Percentiles rank a stretch among this genome's conserved stretches.
phyloP scores from a whole-genome alignment of 2,329 filamentous ascomycete species.

The Beauveria rudraprayagi region DNA sequence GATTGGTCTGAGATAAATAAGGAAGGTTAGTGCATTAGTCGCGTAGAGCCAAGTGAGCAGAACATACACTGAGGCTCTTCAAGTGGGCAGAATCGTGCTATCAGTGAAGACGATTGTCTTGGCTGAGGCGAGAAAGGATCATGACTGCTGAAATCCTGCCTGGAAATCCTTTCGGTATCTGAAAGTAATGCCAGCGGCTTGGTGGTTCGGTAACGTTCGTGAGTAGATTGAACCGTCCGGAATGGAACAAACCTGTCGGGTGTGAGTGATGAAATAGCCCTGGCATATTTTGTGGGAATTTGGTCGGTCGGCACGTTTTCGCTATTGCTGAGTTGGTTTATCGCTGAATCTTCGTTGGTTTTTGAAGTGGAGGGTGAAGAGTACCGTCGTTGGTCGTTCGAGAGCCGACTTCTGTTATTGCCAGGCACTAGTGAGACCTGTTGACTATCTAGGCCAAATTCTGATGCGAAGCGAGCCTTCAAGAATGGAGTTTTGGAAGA shows the following conservation, averaged over 20 bases:
- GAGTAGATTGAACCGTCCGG: constrained; percentile 27
- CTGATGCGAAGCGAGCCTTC: not conserved
- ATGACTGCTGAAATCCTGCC: constrained; percentile 30
- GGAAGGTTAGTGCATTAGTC: not conserved
- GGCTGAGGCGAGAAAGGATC: constrained; percentile 32
- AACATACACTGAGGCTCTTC: not conserved
- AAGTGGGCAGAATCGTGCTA: not conserved
- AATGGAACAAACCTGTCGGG: constrained; percentile 46
- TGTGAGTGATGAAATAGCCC: constrained; percentile 15
- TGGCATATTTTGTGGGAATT: not conserved
- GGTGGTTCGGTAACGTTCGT: constrained; percentile 39
- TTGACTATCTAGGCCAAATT: constrained; percentile 4
- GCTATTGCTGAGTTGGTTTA: not conserved
- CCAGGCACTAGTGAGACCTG: not conserved
- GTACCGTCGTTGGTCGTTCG: not conserved
- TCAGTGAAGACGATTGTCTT: not conserved
- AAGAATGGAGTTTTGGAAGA: not conserved
- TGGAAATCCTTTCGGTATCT: constrained; percentile 34
- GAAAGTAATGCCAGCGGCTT: constrained; percentile 36
- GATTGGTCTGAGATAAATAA: not conserved
- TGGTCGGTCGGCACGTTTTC: not conserved
- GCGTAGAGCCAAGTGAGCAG: not conserved
- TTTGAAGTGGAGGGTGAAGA: not conserved
- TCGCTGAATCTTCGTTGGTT: not conserved
- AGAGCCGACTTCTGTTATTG: not conserved